Evolutionary conservation across 2,329 filamentous ascomycete species (phyloP).

Genomic region (Nectriaceae sp.): DNA sequence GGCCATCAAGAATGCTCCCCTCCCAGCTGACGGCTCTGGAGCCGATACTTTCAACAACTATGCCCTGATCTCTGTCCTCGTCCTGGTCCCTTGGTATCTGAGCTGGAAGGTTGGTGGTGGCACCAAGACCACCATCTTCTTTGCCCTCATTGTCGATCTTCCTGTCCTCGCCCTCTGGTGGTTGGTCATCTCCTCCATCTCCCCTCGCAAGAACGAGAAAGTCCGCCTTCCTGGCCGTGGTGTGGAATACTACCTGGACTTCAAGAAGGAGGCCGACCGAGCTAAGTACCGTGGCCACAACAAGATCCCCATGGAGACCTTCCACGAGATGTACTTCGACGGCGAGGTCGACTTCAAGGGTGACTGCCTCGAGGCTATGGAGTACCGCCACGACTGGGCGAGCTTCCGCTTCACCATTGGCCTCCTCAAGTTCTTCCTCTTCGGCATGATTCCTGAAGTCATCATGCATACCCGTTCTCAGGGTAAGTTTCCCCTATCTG

Average conservation of each 20-base stretch:
- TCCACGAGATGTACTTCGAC: slow-evolving; percentile 98
- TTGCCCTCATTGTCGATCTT: slow-evolving; percentile 74
- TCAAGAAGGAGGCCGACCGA: slow-evolving; percentile 66
- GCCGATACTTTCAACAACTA: slow-evolving; percentile 86
- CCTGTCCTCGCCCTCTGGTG: slow-evolving; percentile 84
- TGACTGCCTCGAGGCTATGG: slow-evolving; percentile 83
- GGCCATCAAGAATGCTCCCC: slow-evolving; percentile 92
- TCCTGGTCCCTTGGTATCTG: slow-evolving; percentile 75
- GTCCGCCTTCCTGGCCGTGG: slow-evolving; percentile 81
- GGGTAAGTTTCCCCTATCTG: slow-evolving; percentile 40
- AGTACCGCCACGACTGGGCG: slow-evolving; percentile 97
- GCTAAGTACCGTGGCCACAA: slow-evolving; percentile 73
- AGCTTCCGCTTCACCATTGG: slow-evolving; percentile 87
- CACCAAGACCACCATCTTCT: slow-evolving; percentile 87
- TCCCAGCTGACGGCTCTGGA: slow-evolving; percentile 85
- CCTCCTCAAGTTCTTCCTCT: slow-evolving; percentile 86
- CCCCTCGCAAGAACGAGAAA: slow-evolving; percentile 91
- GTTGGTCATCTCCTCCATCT: slow-evolving; percentile 76
- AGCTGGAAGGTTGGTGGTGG: slow-evolving; percentile 84
- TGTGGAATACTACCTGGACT: slow-evolving; percentile 87
- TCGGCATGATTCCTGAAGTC: slow-evolving; percentile 84
- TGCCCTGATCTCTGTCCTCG: slow-evolving; percentile 69
- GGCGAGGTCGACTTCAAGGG: slow-evolving; percentile 95
- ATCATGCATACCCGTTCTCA: slow-evolving; percentile 92
- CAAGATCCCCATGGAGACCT: slow-evolving; percentile 89